Percentiles rank a stretch among this genome's conserved stretches.
Conservation (phyloP, 2,329 filamentous ascomycete species). For the Talaromyces sp. region DNA sequence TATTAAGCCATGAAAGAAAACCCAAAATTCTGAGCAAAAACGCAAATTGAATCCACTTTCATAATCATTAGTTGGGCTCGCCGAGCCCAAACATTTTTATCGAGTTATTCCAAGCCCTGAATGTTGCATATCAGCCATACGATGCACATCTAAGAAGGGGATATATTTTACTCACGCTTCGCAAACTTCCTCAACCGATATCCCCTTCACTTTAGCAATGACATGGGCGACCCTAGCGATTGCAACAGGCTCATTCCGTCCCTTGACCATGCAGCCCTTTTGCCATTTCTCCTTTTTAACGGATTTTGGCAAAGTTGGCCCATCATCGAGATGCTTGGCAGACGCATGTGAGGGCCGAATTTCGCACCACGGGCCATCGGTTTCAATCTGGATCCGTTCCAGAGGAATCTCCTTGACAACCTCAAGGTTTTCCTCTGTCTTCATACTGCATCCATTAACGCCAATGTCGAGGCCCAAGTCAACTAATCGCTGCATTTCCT, state of each 20-base stretch:
- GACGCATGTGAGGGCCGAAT: constrained; percentile 85
- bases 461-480: constrained; percentile 81
- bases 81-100: constrained; percentile 71
- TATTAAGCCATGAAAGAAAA: neutral
- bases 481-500: constrained; percentile 77
- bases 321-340: constrained; percentile 64
- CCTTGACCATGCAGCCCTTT: constrained; percentile 84
- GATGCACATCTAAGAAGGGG: neutral
- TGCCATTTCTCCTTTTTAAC: constrained; percentile 97
- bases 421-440: constrained; percentile 83
- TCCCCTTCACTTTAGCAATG: constrained; percentile 77
- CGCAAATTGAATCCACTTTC: neutral
- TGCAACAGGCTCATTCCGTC: constrained; percentile 84
- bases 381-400: constrained; percentile 84
- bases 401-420: constrained; percentile 77
- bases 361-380: constrained; percentile 96
- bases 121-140: constrained; percentile 9
- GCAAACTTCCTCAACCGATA: constrained; percentile 73
- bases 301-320: constrained; percentile 67
- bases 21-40: neutral
- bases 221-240: constrained; percentile 85
- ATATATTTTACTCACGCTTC: constrained; percentile 56
- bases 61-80: constrained; percentile 23
- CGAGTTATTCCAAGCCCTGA: constrained; percentile 72
- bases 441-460: constrained; percentile 95